Conservation (phyloP, 2,329 filamentous ascomycete genomes). For the Pseudofabraea citricarpa region DNA sequence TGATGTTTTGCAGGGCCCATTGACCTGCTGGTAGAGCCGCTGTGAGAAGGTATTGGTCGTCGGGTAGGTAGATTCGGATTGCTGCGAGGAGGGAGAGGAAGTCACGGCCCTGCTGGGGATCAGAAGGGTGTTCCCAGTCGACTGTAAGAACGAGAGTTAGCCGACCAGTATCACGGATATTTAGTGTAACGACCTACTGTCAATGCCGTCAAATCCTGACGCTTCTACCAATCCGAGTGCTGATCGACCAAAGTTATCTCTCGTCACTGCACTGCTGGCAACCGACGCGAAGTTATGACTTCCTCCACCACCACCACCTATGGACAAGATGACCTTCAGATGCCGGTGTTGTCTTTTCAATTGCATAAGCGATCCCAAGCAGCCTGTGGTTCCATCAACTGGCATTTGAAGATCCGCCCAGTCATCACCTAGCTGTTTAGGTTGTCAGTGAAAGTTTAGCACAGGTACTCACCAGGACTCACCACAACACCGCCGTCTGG, state of each 20-base stretch:
- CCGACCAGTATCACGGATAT: neutral
- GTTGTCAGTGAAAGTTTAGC: constrained; percentile 10
- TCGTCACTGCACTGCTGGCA: constrained; percentile 51
- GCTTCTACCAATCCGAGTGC: constrained; percentile 63
- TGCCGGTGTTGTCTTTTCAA: constrained; percentile 67
- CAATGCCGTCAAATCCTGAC: constrained; percentile 69
- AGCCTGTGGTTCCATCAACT: constrained; percentile 67
- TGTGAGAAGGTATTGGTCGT: constrained; percentile 64
- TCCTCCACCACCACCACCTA: constrained; percentile 64
- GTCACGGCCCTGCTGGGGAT: constrained; percentile 61
- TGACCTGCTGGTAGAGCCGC: constrained; percentile 66
- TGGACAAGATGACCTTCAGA: constrained; percentile 70
- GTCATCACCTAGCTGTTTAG: constrained; percentile 66
- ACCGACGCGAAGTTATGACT: constrained; percentile 64
- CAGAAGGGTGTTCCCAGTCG: constrained; percentile 73
- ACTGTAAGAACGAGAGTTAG: constrained; percentile 42
- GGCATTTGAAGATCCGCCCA: constrained; percentile 69
- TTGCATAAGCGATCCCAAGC: constrained; percentile 67
- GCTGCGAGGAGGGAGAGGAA: constrained; percentile 65
- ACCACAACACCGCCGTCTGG: constrained; percentile 72
- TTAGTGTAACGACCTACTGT: constrained; percentile 50
- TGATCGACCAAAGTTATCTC: constrained; percentile 67
- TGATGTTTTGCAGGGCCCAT: constrained; percentile 63
- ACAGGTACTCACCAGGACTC: constrained; percentile 29
- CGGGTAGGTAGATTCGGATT: constrained; percentile 62